These are phyloP conservation scores for Aspergillus ostianus DNA, from an alignment of 495 filamentous ascomycete genomes.

Conservation along the genomic window DNA sequence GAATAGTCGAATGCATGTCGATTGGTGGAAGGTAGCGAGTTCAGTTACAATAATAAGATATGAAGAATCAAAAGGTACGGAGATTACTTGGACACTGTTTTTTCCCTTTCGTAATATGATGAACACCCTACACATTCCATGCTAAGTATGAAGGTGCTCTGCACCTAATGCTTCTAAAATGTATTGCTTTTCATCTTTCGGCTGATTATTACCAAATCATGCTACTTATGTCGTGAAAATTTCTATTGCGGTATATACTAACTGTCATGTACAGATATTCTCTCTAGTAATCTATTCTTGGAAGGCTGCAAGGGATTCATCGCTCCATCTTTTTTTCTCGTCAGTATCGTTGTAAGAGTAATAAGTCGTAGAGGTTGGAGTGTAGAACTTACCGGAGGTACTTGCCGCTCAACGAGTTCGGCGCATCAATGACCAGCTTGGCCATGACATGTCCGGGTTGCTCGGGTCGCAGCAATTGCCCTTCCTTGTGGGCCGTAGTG, in stretches of 20 bases:
- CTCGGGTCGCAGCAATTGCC: slow-evolving; percentile 74
- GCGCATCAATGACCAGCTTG: slow-evolving; percentile 62
- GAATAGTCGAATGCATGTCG: background rate
- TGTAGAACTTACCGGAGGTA: slow-evolving; percentile 62
- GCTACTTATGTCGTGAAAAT: slow-evolving; percentile 22
- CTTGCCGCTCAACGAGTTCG: slow-evolving; percentile 67
- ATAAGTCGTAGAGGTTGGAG: slow-evolving; percentile 1
- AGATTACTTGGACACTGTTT: slow-evolving; percentile 11
- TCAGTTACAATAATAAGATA: background rate
- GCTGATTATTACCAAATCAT: slow-evolving; percentile 55
- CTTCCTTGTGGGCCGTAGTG: slow-evolving; percentile 59
- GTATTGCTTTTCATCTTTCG: slow-evolving; percentile 96
- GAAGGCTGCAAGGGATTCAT: slow-evolving; percentile 60
- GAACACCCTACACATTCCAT: slow-evolving; percentile 75
- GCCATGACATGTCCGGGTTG: slow-evolving; percentile 87
- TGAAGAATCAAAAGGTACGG: slow-evolving; percentile 20
- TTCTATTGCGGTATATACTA: slow-evolving; percentile 31
- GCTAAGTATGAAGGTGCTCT: slow-evolving; percentile 79
- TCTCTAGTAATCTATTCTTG: slow-evolving; percentile 42
- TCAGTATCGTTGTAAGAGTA: slow-evolving; percentile 15
- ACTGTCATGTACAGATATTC: slow-evolving; percentile 31
- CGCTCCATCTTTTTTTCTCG: slow-evolving; percentile 67
- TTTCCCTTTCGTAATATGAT: slow-evolving; percentile 50
- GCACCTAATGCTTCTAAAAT: slow-evolving; percentile 68
- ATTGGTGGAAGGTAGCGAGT: background rate